Evolutionary conservation across 352 stramenopile species (phyloP).

Genomic region (Phytophthora fragariae): DNA sequence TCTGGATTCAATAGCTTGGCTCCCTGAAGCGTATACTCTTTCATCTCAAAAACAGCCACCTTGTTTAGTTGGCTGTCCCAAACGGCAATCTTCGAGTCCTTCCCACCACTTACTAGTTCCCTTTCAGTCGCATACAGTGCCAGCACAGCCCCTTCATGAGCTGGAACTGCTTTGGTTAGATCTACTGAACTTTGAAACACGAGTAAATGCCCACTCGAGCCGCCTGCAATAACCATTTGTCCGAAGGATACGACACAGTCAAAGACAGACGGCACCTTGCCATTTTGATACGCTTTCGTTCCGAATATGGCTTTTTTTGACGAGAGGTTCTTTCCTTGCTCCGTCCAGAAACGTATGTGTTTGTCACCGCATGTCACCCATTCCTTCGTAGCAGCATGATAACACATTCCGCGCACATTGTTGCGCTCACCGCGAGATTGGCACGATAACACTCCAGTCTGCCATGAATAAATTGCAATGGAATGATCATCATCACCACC

Average conservation of each 20-base stretch:
- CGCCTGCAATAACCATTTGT: conserved; percentile 51
- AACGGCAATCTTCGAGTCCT: conserved; percentile 87
- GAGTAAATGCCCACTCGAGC: conserved; percentile 81
- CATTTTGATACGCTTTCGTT: conserved; percentile 58
- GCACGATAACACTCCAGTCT: conserved; percentile 52
- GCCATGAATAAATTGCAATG: conserved; percentile 84
- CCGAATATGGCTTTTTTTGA: conserved; percentile 82
- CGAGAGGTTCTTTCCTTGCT: conserved; percentile 73
- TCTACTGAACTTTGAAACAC: conserved; percentile 71
- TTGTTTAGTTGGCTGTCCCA: conserved; percentile 73
- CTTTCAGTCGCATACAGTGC: conserved; percentile 57
- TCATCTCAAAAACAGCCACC: conserved; percentile 60
- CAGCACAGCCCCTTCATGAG: conserved; percentile 51
- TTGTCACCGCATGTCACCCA: conserved; percentile 82
- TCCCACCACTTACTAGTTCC: conserved; percentile 86
- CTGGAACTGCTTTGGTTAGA: conserved; percentile 58
- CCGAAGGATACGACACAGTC: conserved; percentile 65
- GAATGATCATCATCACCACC: conserved; percentile 88
- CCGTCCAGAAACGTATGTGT: conserved; percentile 78
- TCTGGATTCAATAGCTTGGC: conserved; percentile 38
- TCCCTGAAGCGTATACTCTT: conserved; percentile 33
- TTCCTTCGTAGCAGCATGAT: conserved; percentile 48
- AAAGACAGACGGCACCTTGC: conserved; percentile 56
- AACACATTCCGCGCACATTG: conserved; percentile 60
- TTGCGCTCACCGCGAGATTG: conserved; percentile 74